Conservation (phyloP, 371 early-diverging fungal species). For the Mortierella sp. region DNA sequence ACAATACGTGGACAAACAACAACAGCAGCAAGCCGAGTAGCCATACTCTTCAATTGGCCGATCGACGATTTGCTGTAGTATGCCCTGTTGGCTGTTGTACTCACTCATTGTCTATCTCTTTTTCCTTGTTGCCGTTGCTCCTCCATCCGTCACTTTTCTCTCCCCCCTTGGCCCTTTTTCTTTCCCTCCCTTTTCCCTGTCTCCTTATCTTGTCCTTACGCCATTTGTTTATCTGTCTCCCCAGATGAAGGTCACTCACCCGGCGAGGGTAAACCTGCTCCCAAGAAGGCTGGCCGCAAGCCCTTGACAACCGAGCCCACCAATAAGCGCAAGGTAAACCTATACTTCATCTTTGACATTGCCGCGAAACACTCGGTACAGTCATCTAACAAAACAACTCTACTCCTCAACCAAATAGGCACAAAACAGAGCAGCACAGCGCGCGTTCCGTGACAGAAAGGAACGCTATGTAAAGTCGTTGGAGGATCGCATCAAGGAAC, state of each 20-base stretch:
- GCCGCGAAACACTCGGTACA: neutral
- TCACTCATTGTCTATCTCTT: neutral
- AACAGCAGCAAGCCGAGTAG: neutral
- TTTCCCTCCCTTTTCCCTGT: neutral
- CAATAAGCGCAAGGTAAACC: constrained; percentile 53
- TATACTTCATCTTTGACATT: neutral
- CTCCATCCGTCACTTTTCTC: neutral
- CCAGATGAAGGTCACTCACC: constrained; percentile 39
- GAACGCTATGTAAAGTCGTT: constrained; percentile 73
- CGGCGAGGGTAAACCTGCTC: constrained; percentile 52
- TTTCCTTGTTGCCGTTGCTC: neutral
- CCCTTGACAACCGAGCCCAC: constrained; percentile 54
- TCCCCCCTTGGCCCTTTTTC: neutral
- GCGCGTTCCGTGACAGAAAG: constrained; percentile 82
- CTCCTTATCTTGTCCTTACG: neutral
- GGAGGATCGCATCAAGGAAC: constrained; percentile 75
- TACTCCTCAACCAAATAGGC: constrained; percentile 54
- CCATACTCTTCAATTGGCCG: neutral
- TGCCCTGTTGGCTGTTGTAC: neutral
- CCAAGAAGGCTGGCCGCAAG: constrained; percentile 58
- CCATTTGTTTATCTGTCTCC: neutral
- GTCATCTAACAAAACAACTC: neutral
- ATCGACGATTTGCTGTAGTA: neutral
- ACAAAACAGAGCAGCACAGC: constrained; percentile 82
- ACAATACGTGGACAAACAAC: neutral